These are phyloP conservation scores for Eucalyptus paniculata DNA, from an alignment of 345 rosid genomes.

Conservation along the genomic window DNA sequence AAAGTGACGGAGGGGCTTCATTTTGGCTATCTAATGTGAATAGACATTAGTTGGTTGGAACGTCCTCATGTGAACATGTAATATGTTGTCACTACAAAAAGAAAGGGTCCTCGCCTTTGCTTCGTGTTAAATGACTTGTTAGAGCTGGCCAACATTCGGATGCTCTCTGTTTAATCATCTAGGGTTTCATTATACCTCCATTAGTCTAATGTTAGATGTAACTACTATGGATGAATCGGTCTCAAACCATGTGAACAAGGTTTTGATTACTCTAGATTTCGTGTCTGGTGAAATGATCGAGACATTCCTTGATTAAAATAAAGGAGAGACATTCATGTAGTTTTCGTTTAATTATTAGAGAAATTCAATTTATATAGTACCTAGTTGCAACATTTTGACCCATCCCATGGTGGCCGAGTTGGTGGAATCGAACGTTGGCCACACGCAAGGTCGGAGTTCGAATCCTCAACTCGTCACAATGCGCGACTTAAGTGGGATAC, in stretches of 20 bases:
- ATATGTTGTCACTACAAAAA: neutral
- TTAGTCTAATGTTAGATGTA: neutral
- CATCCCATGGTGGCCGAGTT: no score
- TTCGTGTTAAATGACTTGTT: neutral
- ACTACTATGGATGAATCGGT: neutral
- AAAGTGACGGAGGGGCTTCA: neutral
- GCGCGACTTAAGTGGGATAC: no score
- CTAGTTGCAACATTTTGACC: neutral
- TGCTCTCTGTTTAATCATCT: neutral
- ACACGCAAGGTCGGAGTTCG: no score
- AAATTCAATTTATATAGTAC: neutral
- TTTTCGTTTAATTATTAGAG: neutral
- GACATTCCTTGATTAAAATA: neutral
- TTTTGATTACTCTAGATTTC: neutral
- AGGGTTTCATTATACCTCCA: neutral
- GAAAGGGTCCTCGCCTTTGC: neutral
- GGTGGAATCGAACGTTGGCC: no score
- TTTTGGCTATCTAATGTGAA: neutral
- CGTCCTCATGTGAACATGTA: neutral
- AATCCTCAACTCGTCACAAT: no score
- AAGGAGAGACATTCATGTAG: neutral
- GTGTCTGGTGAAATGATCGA: neutral
- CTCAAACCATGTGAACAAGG: neutral
- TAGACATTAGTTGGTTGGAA: neutral
- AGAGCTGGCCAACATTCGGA: neutral